Percentiles rank a stretch among this genome's conserved stretches.
Conservation (phyloP, 441 rosid species). For the Capsella rubella region DNA sequence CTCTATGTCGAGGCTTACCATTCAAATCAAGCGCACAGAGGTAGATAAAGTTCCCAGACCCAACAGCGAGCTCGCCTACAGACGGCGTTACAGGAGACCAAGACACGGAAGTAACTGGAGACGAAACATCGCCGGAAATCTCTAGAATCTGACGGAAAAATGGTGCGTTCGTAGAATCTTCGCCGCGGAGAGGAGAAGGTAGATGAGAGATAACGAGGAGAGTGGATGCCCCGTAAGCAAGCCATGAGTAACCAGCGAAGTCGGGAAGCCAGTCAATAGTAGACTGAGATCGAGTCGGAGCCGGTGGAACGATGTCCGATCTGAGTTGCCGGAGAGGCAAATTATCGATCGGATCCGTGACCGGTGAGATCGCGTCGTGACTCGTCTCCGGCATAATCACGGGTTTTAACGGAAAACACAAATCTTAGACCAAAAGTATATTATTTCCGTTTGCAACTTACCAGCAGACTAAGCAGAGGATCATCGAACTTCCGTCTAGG, state of each 20-base stretch:
- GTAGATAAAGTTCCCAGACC: slow-evolving; percentile 63
- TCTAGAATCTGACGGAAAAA: slow-evolving; percentile 81
- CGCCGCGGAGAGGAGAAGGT: slow-evolving; percentile 81
- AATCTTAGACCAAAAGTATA: slow-evolving; percentile 10
- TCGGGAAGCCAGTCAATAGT: slow-evolving; percentile 92
- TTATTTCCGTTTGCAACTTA: slow-evolving; percentile 19
- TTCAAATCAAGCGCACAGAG: slow-evolving; percentile 52
- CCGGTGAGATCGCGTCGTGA: slow-evolving; percentile 39
- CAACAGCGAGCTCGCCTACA: slow-evolving; percentile 83
- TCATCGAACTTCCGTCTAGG: slow-evolving; percentile 13
- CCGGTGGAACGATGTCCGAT: slow-evolving; percentile 78
- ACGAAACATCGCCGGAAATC: slow-evolving; percentile 57
- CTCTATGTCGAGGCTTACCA: slow-evolving; percentile 46
- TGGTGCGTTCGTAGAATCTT: slow-evolving; percentile 67
- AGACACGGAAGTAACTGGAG: slow-evolving; percentile 66
- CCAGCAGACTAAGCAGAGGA: background rate
- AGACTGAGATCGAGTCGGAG: slow-evolving; percentile 69
- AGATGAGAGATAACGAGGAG: slow-evolving; percentile 88
- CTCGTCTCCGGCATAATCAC: slow-evolving; percentile 53
- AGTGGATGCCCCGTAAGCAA: slow-evolving; percentile 92
- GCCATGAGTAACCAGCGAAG: slow-evolving; percentile 90
- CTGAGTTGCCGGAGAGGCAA: slow-evolving; percentile 66
- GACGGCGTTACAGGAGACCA: slow-evolving; percentile 88
- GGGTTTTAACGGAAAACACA: slow-evolving; percentile 39
- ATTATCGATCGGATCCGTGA: slow-evolving; percentile 56